Conservation (phyloP, 2,329 filamentous ascomycete genomes). For the Calonectria crousiana region DNA sequence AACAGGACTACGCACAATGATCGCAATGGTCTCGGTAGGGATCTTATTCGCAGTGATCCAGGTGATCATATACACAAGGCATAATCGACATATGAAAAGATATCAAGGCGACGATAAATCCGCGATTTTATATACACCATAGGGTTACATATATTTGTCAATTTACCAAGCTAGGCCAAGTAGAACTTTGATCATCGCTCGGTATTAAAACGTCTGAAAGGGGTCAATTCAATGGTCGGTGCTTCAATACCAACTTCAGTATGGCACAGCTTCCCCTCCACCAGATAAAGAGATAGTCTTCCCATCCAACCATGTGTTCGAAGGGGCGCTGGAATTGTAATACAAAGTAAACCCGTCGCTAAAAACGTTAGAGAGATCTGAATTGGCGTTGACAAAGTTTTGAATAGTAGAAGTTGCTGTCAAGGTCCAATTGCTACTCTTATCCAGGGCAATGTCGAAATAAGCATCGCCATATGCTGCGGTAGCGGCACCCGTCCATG, state of each 20-base stretch:
- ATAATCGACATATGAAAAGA: constrained; percentile 45
- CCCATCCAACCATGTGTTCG: background rate
- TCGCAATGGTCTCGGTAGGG: constrained; percentile 56
- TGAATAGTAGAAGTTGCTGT: background rate
- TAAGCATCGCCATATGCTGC: background rate
- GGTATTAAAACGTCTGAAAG: background rate
- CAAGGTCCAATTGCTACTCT: background rate
- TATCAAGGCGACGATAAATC: background rate
- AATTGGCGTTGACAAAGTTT: background rate
- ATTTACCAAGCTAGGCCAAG: background rate
- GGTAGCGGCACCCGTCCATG: background rate
- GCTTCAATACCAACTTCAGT: background rate
- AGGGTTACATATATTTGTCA: background rate
- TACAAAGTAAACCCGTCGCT: constrained; percentile 1
- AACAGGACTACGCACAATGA: constrained; percentile 58
- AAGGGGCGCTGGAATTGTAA: background rate
- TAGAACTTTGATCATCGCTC: background rate
- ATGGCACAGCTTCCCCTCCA: background rate
- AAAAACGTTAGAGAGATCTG: background rate
- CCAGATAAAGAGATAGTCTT: background rate
- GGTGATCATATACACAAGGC: constrained; percentile 51
- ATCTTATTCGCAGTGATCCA: constrained; percentile 56
- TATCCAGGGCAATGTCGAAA: constrained; percentile 6
- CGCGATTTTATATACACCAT: background rate
- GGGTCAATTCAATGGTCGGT: background rate